A percentile compares a stretch with the other conserved stretches of the same genome.
These are phyloP conservation scores for Didymella arachidicola DNA, from an alignment of 2,329 filamentous ascomycete genomes.

Conservation along the genomic window DNA sequence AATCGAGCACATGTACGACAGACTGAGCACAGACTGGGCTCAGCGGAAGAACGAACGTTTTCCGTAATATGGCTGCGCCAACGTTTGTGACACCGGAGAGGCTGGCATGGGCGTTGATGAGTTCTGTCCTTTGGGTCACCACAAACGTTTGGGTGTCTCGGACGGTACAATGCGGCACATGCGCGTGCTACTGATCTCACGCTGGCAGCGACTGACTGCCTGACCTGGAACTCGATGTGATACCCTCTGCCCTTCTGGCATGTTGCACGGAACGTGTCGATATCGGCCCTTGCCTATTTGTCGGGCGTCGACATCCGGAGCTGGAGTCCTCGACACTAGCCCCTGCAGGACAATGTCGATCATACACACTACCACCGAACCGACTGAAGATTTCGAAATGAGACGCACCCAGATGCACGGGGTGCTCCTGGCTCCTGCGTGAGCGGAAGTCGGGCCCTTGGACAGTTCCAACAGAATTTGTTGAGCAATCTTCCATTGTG, in stretches of 20 bases:
- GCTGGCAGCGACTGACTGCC: constrained; percentile 7
- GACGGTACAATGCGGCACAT: neutral
- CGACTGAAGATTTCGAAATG: constrained; percentile 6
- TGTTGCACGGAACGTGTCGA: constrained; percentile 21
- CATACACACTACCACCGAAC: constrained; percentile 10
- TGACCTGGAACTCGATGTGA: constrained; percentile 7
- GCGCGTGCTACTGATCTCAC: constrained; percentile 7
- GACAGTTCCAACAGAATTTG: constrained; percentile 6
- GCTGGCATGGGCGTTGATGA: constrained; percentile 2
- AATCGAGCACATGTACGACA: constrained; percentile 12
- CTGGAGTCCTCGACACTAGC: constrained; percentile 5
- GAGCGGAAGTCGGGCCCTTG: neutral
- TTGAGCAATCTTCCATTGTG: neutral
- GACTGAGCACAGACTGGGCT: constrained; percentile 10
- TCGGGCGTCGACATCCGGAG: constrained; percentile 7
- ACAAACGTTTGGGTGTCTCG: neutral
- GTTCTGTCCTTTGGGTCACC: constrained; percentile 8
- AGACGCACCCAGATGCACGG: constrained; percentile 1
- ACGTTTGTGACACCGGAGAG: constrained; percentile 19
- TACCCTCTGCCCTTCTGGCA: constrained; percentile 3
- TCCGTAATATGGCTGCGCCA: constrained; percentile 1
- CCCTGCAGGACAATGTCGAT: constrained; percentile 19
- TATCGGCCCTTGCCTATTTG: constrained; percentile 2
- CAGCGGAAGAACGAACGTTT: constrained; percentile 11
- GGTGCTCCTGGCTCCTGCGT: constrained; percentile 1